Base-by-base conservation (phyloP, 2,329 filamentous ascomycete species). In the Alternaria consortialis region DNA sequence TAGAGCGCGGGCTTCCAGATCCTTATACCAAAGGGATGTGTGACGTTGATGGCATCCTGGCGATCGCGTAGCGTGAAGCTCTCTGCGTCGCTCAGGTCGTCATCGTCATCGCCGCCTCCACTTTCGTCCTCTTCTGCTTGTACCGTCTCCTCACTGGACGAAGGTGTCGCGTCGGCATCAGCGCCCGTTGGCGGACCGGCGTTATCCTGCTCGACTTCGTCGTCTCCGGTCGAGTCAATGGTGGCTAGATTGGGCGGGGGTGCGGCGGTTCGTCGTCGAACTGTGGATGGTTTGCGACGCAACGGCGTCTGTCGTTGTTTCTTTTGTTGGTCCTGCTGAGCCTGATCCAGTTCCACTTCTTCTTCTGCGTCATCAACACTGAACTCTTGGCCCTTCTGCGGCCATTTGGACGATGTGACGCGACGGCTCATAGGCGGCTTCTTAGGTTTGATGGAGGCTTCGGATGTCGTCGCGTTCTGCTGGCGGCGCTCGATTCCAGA, bases 1-100 rank as follows among this genome's bases (percentile, higher is more conserved):
- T 99, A 99, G 65, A 99, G 80, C 1, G 95, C 96, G 43, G 95
- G 95, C 80, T 99, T 99, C 95, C 95, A 99, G 65, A 99, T 92
- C 77, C 96, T 90, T 76, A 99, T 98, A 84, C 95, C 95, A 73
- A 99, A 99, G 0, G 95, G 95, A 84, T 99, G 95, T 0, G 95
- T 99, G 78, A 97, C 91, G 81, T 99, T 99, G 84, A 99, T 99
- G 67, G 95, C 95, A 77, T 97, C 90, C 80, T 99, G 95, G 57
- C 95, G 89, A 79, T 99, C 95, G 79, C 96, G 97, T 71, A 99
- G 86, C 0, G 95, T 99, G 77, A 99, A 99, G 82, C 94, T 98
- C 81, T 97, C 95, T 1, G 95, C 91, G 71, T 98, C 95, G 78
- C 94, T 97, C 53, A 94, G 74, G 60, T 91, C 88, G 60, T 82